A percentile compares a stretch with the other conserved stretches of the same genome.
Evolutionary conservation across 768 basidiomycete genomes (phyloP).

Genomic region (Mycena floridula): DNA sequence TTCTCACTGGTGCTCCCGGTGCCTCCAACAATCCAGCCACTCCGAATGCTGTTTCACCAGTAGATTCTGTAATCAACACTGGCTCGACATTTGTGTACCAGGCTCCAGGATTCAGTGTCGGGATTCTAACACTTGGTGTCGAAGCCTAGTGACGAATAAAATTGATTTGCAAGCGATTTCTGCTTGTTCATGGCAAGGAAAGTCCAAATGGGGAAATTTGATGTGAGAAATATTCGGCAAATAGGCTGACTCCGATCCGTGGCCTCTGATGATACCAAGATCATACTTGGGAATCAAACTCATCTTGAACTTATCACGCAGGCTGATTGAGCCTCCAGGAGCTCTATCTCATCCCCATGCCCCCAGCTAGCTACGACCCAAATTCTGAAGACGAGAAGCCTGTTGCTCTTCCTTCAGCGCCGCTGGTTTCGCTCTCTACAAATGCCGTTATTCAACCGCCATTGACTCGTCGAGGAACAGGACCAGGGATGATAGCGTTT

Average conservation of each 20-base stretch:
- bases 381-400: conserved; percentile 31
- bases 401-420: conserved; percentile 36
- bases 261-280: no score
- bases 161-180: no score
- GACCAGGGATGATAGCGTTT: conserved; percentile 41
- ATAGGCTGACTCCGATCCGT: no score
- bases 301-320: no score
- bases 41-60: background rate
- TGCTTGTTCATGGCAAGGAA: no score
- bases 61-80: background rate
- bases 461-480: conserved; percentile 39
- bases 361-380: conserved; percentile 28
- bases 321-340: no score
- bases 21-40: background rate
- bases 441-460: conserved; percentile 38
- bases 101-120: background rate
- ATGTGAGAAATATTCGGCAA: no score
- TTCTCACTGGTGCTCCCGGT: background rate
- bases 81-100: background rate
- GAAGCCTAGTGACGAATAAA: no score
- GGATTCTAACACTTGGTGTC: background rate
- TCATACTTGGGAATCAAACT: no score
- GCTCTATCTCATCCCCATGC: conserved; percentile 6
- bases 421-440: conserved; percentile 21
- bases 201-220: no score